Evolutionary conservation across 1,139 yeast species (phyloP), one percentile per base, ranked within the genome.

Genomic region (Kazachstania sp.): DNA sequence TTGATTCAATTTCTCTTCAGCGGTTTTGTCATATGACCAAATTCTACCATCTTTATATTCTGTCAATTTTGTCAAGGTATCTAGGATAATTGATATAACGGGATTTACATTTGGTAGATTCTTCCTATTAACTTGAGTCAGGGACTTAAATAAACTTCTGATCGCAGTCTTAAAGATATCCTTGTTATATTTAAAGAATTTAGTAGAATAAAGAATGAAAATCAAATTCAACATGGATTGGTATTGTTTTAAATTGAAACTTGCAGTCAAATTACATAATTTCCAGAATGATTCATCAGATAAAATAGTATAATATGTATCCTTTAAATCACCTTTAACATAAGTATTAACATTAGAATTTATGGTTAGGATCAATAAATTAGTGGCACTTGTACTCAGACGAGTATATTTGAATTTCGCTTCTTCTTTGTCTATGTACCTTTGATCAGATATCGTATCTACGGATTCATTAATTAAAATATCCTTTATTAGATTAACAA

Each of bases 401-500:
- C 95, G 70, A 36, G 74, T 72, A 58, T 81, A 85, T 60, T 85
- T 86, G n/a, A 79, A 68, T 20, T 71, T 70, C 0, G 86, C 74
- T 52, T 87, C 95, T 30, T 80, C 85, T 46, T 74, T 77, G 4
- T 80, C 74, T 23, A 81, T 76, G 59, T 79, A 82, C 51, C 95
- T 71, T 57, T 81, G 83, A 58, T 90, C 97, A 3, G 94, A 81
- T 37, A 88, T 64, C 0, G 88, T 75, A 16, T 75, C 78, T 5
- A 73, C 73, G 1, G 78, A 70, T 61, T 88, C 95, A 37, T 68
- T 63, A 11, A 74, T 66, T 9, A 85, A 58, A 0, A 78, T 71
- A 34, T 80, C 77, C 36, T 71, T 67, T 9, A 79, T 70, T 53
- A 75, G 80, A 43, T 76, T 76, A 28, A 85, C 54, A 13, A 86